A percentile compares a stretch with the other conserved stretches of the same genome.
Conservation (phyloP, 352 stramenopile species). For the Hyaloperonospora arabidopsidis region DNA sequence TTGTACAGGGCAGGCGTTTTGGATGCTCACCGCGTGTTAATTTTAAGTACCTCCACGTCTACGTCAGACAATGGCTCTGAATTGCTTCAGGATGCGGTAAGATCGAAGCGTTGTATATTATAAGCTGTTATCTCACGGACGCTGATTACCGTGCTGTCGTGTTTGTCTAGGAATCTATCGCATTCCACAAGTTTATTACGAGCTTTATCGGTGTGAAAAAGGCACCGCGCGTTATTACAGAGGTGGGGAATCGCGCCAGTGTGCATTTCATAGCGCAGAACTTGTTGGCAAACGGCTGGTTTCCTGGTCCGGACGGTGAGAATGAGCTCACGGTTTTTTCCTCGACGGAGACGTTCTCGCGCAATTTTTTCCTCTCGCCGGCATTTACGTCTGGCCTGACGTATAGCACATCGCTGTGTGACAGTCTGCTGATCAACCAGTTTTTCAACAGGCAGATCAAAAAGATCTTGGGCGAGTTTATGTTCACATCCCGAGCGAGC, state of each 20-base stretch:
- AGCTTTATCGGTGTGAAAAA: slow-evolving; percentile 51
- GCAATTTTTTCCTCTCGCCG: slow-evolving; percentile 74
- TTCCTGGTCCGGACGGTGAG: slow-evolving; percentile 25
- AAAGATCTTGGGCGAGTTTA: slow-evolving; percentile 80
- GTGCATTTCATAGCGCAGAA: slow-evolving; percentile 82
- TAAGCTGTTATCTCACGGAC: neutral
- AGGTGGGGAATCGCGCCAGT: slow-evolving; percentile 73
- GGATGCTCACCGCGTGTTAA: slow-evolving; percentile 57
- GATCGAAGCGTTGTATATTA: slow-evolving; percentile 2
- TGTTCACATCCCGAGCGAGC: slow-evolving; percentile 72
- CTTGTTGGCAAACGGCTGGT: slow-evolving; percentile 60
- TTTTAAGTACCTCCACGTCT: slow-evolving; percentile 57
- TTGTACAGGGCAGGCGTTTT: slow-evolving; percentile 59
- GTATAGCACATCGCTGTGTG: slow-evolving; percentile 79
- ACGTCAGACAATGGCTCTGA: slow-evolving; percentile 55
- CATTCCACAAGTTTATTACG: slow-evolving; percentile 77
- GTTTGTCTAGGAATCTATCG: slow-evolving; percentile 44
- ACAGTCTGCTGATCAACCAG: slow-evolving; percentile 84
- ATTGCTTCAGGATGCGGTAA: slow-evolving; percentile 63
- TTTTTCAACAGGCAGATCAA: slow-evolving; percentile 86
- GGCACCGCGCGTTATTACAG: slow-evolving; percentile 62
- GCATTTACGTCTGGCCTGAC: slow-evolving; percentile 76
- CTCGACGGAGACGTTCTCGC: slow-evolving; percentile 51
- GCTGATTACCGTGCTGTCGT: slow-evolving; percentile 10
- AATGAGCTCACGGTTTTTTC: slow-evolving; percentile 35